Evolutionary conservation across 768 basidiomycete species (phyloP).

Genomic region (Dacryopinax spathularia): DNA sequence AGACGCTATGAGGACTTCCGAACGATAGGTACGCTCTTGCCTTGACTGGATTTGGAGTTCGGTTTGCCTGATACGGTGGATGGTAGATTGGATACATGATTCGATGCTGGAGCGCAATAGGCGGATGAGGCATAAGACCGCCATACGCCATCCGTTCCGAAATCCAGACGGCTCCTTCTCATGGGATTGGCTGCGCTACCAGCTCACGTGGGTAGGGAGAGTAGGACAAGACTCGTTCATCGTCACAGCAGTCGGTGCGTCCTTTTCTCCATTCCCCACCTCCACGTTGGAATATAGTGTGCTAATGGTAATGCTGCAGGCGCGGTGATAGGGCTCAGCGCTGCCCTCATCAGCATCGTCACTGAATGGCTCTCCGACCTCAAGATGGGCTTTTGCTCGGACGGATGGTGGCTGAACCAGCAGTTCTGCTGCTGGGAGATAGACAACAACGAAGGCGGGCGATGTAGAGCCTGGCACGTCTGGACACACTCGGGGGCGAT

Average conservation of each 20-base stretch:
- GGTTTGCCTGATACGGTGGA: slow-evolving; percentile 10
- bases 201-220: slow-evolving; percentile 43
- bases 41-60: slow-evolving; percentile 7
- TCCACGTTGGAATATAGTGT: not conserved
- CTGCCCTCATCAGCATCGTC: slow-evolving; percentile 87
- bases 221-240: slow-evolving; percentile 88
- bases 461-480: slow-evolving; percentile 81
- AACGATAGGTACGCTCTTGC: slow-evolving; percentile 57
- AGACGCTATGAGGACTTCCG: slow-evolving; percentile 93
- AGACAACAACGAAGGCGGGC: slow-evolving; percentile 49
- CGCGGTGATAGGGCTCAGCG: slow-evolving; percentile 78
- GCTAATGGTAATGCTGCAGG: slow-evolving; percentile 34
- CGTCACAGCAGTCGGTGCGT: slow-evolving; percentile 75
- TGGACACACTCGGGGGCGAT: slow-evolving; percentile 65
- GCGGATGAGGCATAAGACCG: slow-evolving; percentile 48
- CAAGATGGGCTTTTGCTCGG: slow-evolving; percentile 91
- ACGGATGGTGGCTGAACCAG: slow-evolving; percentile 97
- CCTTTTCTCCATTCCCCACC: not conserved
- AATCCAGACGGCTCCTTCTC: slow-evolving; percentile 40
- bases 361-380: slow-evolving; percentile 97
- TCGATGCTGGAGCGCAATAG: slow-evolving; percentile 76
- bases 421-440: slow-evolving; percentile 99
- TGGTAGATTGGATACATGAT: slow-evolving; percentile 90
- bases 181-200: slow-evolving; percentile 45
- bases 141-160: slow-evolving; percentile 30